These are phyloP conservation scores for Tricholoma sp. DNA, from an alignment of 768 basidiomycete species.

Conservation along the genomic window DNA sequence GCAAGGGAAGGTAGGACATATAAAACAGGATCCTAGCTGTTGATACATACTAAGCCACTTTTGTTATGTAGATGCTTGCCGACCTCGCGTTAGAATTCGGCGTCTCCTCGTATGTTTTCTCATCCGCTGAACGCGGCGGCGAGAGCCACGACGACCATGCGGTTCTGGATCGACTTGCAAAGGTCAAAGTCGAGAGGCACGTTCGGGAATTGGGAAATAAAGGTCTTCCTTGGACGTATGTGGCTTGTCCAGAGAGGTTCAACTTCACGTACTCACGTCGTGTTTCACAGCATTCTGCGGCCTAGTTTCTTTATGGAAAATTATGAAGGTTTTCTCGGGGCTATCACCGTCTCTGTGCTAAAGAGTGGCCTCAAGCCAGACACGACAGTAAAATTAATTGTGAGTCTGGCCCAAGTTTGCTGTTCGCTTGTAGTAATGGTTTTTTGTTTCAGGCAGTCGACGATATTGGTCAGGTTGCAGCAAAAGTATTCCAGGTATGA, in stretches of 20 bases:
- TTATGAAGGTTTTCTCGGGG: slow-evolving; percentile 32
- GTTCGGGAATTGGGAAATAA: slow-evolving; percentile 23
- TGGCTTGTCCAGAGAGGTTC: not conserved
- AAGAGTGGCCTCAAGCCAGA: slow-evolving; percentile 26
- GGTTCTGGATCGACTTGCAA: slow-evolving; percentile 24
- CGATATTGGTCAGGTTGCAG: slow-evolving; percentile 30
- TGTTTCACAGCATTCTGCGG: slow-evolving; percentile 28
- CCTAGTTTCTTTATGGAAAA: slow-evolving; percentile 43
- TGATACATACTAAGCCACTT: no score
- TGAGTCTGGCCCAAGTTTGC: no score
- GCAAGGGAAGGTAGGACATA: slow-evolving; percentile 37
- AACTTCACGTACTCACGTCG: not conserved
- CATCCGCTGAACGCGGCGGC: slow-evolving; percentile 33
- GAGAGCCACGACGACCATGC: slow-evolving; percentile 27
- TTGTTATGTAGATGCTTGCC: slow-evolving; percentile 30
- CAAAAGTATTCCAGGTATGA: slow-evolving; percentile 25
- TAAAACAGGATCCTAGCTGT: no score
- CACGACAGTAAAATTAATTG: slow-evolving; percentile 29
- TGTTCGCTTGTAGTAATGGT: no score
- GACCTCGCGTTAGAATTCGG: slow-evolving; percentile 32
- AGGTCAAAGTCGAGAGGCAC: slow-evolving; percentile 33
- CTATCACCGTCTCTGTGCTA: slow-evolving; percentile 28
- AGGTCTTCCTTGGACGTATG: slow-evolving; percentile 35
- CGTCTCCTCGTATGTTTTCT: slow-evolving; percentile 30
- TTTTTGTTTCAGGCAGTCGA: slow-evolving; percentile 26